These are phyloP conservation scores for Nannochloris sp. DNA, from an alignment of 139 green algal species.

Conservation along the genomic window DNA sequence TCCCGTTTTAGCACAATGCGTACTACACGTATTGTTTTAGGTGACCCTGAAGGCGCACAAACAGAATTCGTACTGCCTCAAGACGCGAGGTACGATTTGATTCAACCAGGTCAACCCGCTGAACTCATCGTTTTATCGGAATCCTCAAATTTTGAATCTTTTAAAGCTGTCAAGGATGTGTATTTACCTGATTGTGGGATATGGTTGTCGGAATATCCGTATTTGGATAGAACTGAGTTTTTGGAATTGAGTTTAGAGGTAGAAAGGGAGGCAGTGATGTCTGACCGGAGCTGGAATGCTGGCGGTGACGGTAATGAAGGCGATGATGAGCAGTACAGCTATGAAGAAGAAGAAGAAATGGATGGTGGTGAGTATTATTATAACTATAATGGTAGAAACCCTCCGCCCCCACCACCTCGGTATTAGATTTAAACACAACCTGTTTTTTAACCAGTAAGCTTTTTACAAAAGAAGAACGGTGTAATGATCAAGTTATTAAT, in stretches of 20 bases:
- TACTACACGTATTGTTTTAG: conserved; percentile 41
- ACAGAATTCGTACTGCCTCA: conserved; percentile 60
- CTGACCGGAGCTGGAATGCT: background rate
- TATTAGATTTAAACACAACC: too few species aligned
- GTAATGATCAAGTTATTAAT: background rate
- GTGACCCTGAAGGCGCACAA: conserved; percentile 53
- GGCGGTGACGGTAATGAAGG: background rate
- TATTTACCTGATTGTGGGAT: conserved; percentile 68
- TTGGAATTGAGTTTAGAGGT: conserved; percentile 58
- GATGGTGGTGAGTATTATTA: background rate
- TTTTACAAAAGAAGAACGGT: background rate
- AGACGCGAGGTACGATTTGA: conserved; percentile 38
- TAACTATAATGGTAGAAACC: background rate
- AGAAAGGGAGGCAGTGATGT: conserved; percentile 25
- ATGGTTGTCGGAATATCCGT: conserved; percentile 78
- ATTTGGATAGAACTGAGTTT: conserved; percentile 55
- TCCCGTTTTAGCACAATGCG: conserved; percentile 11
- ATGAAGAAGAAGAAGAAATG: background rate
- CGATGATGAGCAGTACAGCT: background rate
- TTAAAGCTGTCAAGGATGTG: conserved; percentile 79
- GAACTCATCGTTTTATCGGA: conserved; percentile 66
- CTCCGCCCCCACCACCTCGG: background rate
- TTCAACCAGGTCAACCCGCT: conserved; percentile 44
- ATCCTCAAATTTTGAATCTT: conserved; percentile 43
- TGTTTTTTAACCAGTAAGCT: too few species aligned